Base-by-base conservation (phyloP, 208 protist species). In the Acanthamoeba sp. region DNA sequence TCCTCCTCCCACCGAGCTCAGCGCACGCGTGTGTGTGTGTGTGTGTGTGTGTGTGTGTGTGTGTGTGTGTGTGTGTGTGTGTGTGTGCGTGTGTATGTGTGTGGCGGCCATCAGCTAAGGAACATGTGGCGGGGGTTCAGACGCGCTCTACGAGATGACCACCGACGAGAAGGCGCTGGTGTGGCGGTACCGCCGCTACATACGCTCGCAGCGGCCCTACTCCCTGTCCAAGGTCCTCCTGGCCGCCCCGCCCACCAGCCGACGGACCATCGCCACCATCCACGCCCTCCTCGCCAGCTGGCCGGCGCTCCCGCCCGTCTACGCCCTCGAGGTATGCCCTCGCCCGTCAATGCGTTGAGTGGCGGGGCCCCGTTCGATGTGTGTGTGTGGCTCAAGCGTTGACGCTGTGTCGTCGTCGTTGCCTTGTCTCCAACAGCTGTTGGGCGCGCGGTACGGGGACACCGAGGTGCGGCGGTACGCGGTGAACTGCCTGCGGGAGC, bases 361-460 rank as follows among this genome's bases (percentile, higher is more conserved):
- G 42, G 3, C 42, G 42, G n/a, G n/a, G n/a, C n/a, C n/a, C n/a
- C n/a, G n/a, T n/a, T n/a, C n/a, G n/a, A n/a, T 48, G n/a, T n/a
- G n/a, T n/a, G n/a, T n/a, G 55, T 62, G 16, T 62, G 12, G 55
- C 12, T 69, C 62, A 9, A 7, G 34, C 20, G 27, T n/a, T 36
- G 62, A 32, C 62, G n/a, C n/a, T 27, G 2, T 36, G n/a, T 69
- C 62, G 22, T 69, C 9, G 7, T 0, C n/a, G 14, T 9, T 34
- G 62, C 14, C 14, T 34, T 1, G n/a, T 22, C 0, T 97, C 7
- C 88, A 98, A 4, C 94, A 97, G 52, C 94, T 98, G 0, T 94
- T 98, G 4, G 97, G 97, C 66, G 92, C 95, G 1, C 96, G 97
- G 22, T 98, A 96, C 91, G 94, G 96, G 2, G 97, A 98, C 73